These are phyloP conservation scores for Ceratobasidium sp. DNA, from an alignment of 1,284 basidiomycete genomes.

Conservation along the genomic window DNA sequence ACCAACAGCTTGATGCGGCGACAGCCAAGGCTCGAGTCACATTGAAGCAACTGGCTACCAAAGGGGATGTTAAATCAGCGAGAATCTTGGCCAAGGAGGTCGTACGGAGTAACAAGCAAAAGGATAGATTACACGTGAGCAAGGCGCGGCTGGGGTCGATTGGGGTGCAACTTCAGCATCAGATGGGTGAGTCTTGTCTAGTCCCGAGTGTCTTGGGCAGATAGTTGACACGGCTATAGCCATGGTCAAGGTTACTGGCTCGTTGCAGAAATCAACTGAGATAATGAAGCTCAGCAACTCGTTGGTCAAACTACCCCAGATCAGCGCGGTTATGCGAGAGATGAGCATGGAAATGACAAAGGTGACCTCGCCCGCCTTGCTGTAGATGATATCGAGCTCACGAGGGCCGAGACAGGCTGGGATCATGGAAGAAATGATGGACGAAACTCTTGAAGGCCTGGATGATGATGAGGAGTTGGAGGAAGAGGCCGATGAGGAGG, in stretches of 20 bases:
- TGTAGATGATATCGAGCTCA: conserved; percentile 19
- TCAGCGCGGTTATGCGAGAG: conserved; percentile 93
- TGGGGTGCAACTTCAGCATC: conserved; percentile 90
- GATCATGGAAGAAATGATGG: conserved; percentile 94
- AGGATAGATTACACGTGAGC: conserved; percentile 89
- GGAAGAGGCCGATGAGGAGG: conserved; percentile 96
- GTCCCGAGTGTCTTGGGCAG: not conserved
- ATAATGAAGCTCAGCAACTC: conserved; percentile 99
- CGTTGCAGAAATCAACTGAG: conserved; percentile 96
- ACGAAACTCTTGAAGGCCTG: conserved; percentile 81
- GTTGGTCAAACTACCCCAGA: conserved; percentile 91
- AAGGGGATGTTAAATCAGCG: conserved; percentile 94
- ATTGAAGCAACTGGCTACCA: conserved; percentile 91
- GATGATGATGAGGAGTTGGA: conserved; percentile 96
- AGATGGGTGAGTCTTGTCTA: conserved; percentile 77
- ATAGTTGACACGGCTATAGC: conserved; percentile 65
- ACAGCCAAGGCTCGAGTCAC: conserved; percentile 84
- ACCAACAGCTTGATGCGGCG: conserved; percentile 80
- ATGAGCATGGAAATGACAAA: conserved; percentile 99
- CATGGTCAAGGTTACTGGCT: conserved; percentile 96
- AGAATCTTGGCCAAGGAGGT: conserved; percentile 93
- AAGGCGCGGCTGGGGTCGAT: conserved; percentile 96
- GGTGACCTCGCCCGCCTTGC: conserved; percentile 61
- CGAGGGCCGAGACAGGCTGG: conserved; percentile 72
- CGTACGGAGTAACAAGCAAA: conserved; percentile 95